Conservation (phyloP, 371 early-diverging fungal genomes). For the Lichtheimia hyalospora region DNA sequence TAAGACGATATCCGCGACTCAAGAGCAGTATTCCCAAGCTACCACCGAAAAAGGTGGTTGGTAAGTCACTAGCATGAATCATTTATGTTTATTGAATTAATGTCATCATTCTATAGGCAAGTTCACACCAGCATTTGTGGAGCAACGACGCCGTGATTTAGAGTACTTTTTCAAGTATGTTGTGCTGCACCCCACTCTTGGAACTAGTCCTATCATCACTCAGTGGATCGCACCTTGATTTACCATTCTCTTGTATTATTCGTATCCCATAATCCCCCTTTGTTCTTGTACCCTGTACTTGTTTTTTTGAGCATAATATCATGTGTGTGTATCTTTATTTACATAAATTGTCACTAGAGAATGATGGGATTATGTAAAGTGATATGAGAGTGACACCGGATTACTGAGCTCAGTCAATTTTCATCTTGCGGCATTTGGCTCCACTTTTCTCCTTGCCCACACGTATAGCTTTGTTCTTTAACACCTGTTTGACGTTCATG, state of each 20-base stretch:
- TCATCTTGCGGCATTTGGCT: too few relatives aligned
- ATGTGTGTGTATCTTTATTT: too few relatives aligned
- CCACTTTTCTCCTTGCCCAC: too few relatives aligned
- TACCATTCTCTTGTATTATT: not conserved
- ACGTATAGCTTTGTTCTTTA: too few relatives aligned
- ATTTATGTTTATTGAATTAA: too few relatives aligned
- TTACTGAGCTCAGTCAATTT: too few relatives aligned
- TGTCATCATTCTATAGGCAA: conserved; percentile 19
- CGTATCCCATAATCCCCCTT: too few relatives aligned
- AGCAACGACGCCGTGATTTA: conserved; percentile 50
- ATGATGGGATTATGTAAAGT: too few relatives aligned
- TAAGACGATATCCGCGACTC: conserved; percentile 37
- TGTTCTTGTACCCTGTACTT: too few relatives aligned
- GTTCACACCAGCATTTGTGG: conserved; percentile 56
- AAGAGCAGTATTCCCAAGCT: conserved; percentile 52
- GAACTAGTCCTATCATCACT: conserved; percentile 39
- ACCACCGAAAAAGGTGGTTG: conserved; percentile 58
- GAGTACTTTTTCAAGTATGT: conserved; percentile 60
- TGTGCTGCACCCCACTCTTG: conserved; percentile 54
- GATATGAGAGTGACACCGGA: too few relatives aligned
- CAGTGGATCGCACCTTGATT: conserved; percentile 49
- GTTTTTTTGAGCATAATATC: too few relatives aligned
- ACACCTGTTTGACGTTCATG: conserved; percentile 4
- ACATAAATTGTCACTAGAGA: too few relatives aligned
- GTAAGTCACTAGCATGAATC: conserved; percentile 16